phyloP scores from a whole-genome alignment of 2,329 filamentous ascomycete species.

The Kalmusia sp. region DNA sequence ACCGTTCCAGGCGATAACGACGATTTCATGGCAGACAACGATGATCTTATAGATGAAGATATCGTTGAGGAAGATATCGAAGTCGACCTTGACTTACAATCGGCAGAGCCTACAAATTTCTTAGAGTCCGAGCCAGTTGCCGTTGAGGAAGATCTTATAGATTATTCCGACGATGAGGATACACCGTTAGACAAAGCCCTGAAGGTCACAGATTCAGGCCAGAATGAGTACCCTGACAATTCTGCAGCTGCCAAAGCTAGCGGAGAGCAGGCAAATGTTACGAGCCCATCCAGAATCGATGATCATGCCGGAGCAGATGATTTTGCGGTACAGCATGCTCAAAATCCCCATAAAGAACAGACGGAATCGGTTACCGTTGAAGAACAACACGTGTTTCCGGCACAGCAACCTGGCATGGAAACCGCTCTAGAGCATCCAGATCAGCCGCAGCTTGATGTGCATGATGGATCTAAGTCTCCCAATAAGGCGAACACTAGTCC shows the following conservation, averaged over 20 bases:
- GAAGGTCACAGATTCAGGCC: neutral
- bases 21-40: constrained; percentile 48
- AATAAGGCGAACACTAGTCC: neutral
- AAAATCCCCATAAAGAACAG: neutral
- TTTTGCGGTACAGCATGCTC: neutral
- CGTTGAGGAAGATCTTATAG: constrained; percentile 40
- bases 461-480: neutral
- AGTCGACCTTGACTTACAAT: constrained; percentile 12
- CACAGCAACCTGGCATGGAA: neutral
- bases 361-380: neutral
- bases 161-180: constrained; percentile 45
- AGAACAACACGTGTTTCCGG: neutral
- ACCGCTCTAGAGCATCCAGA: neutral
- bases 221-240: constrained; percentile 7
- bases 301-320: neutral
- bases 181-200: constrained; percentile 3
- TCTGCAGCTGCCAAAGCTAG: constrained; percentile 9
- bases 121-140: constrained; percentile 12
- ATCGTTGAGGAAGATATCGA: constrained; percentile 20
- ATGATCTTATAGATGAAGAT: constrained; percentile 39
- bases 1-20: constrained; percentile 32
- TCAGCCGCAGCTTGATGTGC: neutral
- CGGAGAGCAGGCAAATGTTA: neutral
- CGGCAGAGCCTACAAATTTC: neutral
- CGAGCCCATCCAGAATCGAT: neutral